Evolutionary conservation across 2,329 filamentous ascomycete species (phyloP).

Genomic region (Tolypocladium endophyticum): DNA sequence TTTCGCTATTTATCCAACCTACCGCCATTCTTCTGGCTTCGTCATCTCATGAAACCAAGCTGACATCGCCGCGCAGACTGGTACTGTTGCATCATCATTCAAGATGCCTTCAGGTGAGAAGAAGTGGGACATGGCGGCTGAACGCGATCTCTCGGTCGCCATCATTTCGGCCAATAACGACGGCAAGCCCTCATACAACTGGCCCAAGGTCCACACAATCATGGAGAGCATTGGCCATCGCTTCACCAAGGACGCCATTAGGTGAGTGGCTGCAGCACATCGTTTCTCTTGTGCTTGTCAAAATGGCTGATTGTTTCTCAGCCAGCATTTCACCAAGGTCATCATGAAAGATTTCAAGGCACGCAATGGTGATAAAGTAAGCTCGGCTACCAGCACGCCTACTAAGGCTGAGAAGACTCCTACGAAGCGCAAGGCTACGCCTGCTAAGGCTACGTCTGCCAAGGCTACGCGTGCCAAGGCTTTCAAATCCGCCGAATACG

Average conservation of each 20-base stretch:
- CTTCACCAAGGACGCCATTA: slow-evolving; percentile 28
- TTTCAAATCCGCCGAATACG: neutral
- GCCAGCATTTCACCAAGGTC: slow-evolving; percentile 28
- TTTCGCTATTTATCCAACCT: neutral
- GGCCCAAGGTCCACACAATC: slow-evolving; percentile 17
- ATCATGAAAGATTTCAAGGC: slow-evolving; percentile 24
- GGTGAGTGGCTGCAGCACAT: slow-evolving; percentile 14
- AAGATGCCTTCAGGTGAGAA: slow-evolving; percentile 19
- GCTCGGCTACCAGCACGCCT: slow-evolving; percentile 5
- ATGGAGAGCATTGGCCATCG: slow-evolving; percentile 22
- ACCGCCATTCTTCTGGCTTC: neutral
- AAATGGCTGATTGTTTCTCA: slow-evolving; percentile 4
- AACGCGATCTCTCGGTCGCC: slow-evolving; percentile 27
- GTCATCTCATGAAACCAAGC: neutral
- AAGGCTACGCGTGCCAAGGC: slow-evolving; percentile 3
- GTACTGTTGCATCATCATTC: neutral
- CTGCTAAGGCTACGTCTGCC: neutral
- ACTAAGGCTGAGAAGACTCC: slow-evolving; percentile 8
- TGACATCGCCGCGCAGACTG: neutral
- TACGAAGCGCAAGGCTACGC: slow-evolving; percentile 5
- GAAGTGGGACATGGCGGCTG: slow-evolving; percentile 25
- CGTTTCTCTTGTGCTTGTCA: neutral
- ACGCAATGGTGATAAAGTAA: slow-evolving; percentile 11
- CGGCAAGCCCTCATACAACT: slow-evolving; percentile 18
- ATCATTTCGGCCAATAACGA: slow-evolving; percentile 18